Evolutionary conservation across 306 rosid genomes (phyloP).

Genomic region (Citrullus colocynthis): DNA sequence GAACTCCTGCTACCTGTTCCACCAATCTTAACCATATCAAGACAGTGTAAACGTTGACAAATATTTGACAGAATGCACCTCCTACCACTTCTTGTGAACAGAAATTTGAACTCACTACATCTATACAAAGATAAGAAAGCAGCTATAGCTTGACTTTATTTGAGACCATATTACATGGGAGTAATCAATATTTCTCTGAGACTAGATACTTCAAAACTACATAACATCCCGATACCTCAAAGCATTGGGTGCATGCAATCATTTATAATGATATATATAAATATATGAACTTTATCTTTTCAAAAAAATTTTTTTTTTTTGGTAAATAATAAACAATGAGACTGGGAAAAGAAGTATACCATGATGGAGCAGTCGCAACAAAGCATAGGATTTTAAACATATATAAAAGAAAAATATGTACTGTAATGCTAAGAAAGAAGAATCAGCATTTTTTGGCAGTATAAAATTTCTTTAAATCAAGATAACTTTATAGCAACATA

Average conservation of each 20-base stretch:
- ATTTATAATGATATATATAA: too few species aligned
- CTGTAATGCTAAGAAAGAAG: not conserved
- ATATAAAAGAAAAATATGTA: not conserved
- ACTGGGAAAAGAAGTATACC: not conserved
- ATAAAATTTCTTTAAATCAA: not conserved
- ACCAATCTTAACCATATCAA: slow-evolving; percentile 19
- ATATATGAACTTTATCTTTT: not conserved
- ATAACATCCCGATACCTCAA: not conserved
- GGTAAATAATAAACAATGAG: not conserved
- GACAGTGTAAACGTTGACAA: not conserved
- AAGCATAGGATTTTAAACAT: too few species aligned
- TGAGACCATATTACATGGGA: not conserved
- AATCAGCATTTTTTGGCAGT: not conserved
- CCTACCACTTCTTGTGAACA: not conserved
- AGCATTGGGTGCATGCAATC: not conserved
- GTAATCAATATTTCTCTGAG: not conserved
- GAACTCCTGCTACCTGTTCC: slow-evolving; percentile 67
- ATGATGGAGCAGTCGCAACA: not conserved
- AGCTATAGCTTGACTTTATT: not conserved
- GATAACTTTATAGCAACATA: not conserved
- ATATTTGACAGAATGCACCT: not conserved
- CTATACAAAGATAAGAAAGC: not conserved
- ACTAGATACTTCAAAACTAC: not conserved
- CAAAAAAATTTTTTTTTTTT: too few species aligned
- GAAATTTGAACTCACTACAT: not conserved